Conservation (phyloP, 164 flowering plant species). For the Aristolochia contorta region DNA sequence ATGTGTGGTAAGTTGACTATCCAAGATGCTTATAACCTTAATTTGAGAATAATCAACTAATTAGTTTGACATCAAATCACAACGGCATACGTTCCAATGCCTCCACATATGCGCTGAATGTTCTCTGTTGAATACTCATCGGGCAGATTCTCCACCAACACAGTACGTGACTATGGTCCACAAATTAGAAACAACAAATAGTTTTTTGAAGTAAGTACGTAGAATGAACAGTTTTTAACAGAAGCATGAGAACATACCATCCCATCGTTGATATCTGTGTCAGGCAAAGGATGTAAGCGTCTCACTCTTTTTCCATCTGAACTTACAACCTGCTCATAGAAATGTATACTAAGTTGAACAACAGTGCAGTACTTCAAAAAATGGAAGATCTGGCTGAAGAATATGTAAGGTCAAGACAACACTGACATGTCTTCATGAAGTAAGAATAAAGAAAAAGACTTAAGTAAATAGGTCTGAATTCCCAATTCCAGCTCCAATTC, state of each 20-base stretch:
- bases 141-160: conserved; percentile 80
- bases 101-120: conserved; percentile 48
- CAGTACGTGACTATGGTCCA: conserved; percentile 55
- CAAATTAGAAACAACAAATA: conserved; percentile 19
- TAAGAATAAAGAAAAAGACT: too few relatives aligned
- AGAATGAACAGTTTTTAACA: background rate
- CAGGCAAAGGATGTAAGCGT: conserved; percentile 53
- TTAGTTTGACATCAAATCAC: background rate
- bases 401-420: too few relatives aligned
- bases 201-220: background rate
- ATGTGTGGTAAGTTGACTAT: background rate
- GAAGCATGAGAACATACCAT: conserved; percentile 31
- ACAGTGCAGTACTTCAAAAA: too few relatives aligned
- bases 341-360: background rate
- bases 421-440: too few relatives aligned
- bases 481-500: too few relatives aligned
- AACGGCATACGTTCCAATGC: conserved; percentile 61
- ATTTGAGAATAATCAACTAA: background rate
- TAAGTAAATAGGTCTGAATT: too few relatives aligned
- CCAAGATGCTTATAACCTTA: background rate
- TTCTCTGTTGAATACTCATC: conserved; percentile 62
- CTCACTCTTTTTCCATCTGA: conserved; percentile 68
- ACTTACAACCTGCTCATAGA: conserved; percentile 51
- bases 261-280: conserved; percentile 35
- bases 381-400: too few relatives aligned